Conservation (phyloP, 2,329 filamentous ascomycete genomes). For the Talaromyces sp. region DNA sequence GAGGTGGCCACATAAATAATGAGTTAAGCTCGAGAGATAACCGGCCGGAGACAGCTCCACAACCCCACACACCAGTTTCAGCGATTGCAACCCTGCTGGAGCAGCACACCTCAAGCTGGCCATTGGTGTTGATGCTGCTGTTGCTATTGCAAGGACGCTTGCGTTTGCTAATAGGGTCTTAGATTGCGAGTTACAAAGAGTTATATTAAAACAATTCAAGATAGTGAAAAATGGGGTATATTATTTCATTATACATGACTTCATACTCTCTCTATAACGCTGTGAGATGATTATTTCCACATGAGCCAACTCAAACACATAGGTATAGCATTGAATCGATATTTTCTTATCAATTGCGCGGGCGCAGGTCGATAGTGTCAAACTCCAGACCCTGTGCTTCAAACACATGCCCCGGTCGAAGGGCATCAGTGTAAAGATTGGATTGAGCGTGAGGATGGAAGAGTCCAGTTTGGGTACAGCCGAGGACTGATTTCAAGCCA, state of each 20-base stretch:
- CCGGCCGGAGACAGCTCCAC: not conserved
- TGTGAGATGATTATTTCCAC: not conserved
- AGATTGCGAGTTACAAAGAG: not conserved
- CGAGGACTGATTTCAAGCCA: constrained; percentile 75
- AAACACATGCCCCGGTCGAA: constrained; percentile 65
- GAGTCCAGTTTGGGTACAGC: constrained; percentile 68
- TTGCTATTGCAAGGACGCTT: not conserved
- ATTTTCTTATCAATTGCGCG: constrained; percentile 5
- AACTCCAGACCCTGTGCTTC: constrained; percentile 62
- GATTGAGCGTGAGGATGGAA: constrained; percentile 73
- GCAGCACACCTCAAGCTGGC: not conserved
- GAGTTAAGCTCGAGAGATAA: not conserved
- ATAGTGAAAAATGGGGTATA: not conserved
- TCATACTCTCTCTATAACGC: not conserved
- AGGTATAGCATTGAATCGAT: not conserved
- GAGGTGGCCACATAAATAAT: not conserved
- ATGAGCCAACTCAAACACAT: not conserved
- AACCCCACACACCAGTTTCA: not conserved
- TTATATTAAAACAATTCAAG: not conserved
- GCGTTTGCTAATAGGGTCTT: not conserved
- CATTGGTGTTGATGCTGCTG: not conserved
- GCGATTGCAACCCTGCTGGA: not conserved
- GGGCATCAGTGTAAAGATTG: constrained; percentile 72
- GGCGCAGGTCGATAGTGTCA: constrained; percentile 59
- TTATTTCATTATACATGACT: constrained; percentile 1